Conservation (phyloP, 192 early-diverging fungal species). For the Backusella tuberculispora region DNA sequence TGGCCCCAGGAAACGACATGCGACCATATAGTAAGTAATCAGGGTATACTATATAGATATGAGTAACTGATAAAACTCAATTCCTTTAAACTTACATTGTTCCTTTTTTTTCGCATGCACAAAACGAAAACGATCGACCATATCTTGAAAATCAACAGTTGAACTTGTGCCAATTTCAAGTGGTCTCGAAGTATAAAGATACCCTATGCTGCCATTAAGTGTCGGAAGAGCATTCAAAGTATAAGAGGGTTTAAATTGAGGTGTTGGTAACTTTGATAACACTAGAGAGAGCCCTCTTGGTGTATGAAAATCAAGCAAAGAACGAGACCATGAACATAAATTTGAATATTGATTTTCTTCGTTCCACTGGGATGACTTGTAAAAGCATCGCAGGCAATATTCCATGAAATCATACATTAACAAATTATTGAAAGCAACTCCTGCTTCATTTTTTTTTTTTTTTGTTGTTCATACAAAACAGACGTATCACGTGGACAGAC, state of each 20-base stretch:
- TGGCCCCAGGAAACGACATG: slow-evolving; percentile 68
- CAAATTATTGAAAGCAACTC: background rate
- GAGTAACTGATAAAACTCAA: background rate
- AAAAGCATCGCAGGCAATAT: slow-evolving; percentile 80
- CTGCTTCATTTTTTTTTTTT: background rate
- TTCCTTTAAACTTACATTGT: slow-evolving; percentile 7
- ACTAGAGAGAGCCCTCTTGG: slow-evolving; percentile 74
- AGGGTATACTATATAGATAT: background rate
- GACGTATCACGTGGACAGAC: too few species aligned
- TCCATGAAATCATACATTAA: slow-evolving; percentile 81
- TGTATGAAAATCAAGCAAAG: slow-evolving; percentile 81
- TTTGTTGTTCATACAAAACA: background rate
- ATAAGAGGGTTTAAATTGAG: slow-evolving; percentile 77
- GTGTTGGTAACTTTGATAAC: slow-evolving; percentile 76
- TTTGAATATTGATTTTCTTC: slow-evolving; percentile 84
- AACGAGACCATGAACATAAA: slow-evolving; percentile 72
- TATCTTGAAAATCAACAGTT: slow-evolving; percentile 53
- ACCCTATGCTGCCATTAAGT: slow-evolving; percentile 72
- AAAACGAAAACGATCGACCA: slow-evolving; percentile 55
- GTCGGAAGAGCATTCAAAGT: slow-evolving; percentile 63
- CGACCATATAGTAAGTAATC: slow-evolving; percentile 75
- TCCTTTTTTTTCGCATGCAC: background rate
- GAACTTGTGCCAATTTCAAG: slow-evolving; percentile 61
- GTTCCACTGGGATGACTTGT: slow-evolving; percentile 75
- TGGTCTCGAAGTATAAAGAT: slow-evolving; percentile 77